These are phyloP conservation scores for Neofusicoccum sp. DNA, from an alignment of 2,329 filamentous ascomycete species.

Conservation along the genomic window DNA sequence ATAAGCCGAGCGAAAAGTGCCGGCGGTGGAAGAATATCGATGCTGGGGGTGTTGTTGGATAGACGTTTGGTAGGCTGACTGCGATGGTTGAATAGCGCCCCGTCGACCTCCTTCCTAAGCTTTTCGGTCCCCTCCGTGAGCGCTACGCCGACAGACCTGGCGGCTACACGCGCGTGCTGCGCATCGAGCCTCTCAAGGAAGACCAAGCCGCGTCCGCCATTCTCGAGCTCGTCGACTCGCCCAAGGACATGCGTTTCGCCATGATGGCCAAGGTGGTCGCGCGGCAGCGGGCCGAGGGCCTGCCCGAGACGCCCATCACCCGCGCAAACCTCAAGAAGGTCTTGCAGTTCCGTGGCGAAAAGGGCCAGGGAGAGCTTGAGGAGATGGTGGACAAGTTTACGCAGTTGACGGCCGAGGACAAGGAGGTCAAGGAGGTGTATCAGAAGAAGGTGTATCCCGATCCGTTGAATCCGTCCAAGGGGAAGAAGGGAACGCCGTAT, in stretches of 20 bases:
- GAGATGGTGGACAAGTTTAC: slow-evolving; percentile 52
- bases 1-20: no score
- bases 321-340: slow-evolving; percentile 80
- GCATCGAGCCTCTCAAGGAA: slow-evolving; percentile 83
- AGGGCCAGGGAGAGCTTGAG: slow-evolving; percentile 70
- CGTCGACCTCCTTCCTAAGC: slow-evolving; percentile 72
- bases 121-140: slow-evolving; percentile 79
- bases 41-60: neutral
- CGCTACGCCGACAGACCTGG: slow-evolving; percentile 81
- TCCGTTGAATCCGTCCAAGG: slow-evolving; percentile 7
- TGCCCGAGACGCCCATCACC: slow-evolving; percentile 70
- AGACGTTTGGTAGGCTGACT: neutral
- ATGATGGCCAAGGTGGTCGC: slow-evolving; percentile 87
- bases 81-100: neutral
- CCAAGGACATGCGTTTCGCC: slow-evolving; percentile 90
- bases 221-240: slow-evolving; percentile 92
- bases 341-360: slow-evolving; percentile 66
- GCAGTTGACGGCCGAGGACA: slow-evolving; percentile 14
- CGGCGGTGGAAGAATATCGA: neutral
- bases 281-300: slow-evolving; percentile 54
- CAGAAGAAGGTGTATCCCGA: slow-evolving; percentile 22
- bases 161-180: slow-evolving; percentile 92
- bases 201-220: slow-evolving; percentile 91
- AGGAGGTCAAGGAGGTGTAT: slow-evolving; percentile 6
- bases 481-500: slow-evolving; percentile 16